Percentiles rank a stretch among this genome's conserved stretches.
phyloP scores from a whole-genome alignment of 208 protist genomes.

The Crithidia bombi region DNA sequence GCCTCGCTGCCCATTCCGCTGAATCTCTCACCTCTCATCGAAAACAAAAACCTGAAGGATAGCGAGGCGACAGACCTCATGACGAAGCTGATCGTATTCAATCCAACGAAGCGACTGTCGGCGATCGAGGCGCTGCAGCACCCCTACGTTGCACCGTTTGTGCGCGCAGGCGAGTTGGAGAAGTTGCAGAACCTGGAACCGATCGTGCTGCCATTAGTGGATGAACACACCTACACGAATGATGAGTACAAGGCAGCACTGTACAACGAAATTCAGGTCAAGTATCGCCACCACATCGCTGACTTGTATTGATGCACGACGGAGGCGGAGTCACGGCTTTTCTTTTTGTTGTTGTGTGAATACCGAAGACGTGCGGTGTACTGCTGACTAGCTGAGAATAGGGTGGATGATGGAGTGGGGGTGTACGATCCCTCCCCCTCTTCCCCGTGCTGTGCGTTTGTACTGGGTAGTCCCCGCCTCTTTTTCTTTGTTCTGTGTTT shows the following conservation, averaged over 20 bases:
- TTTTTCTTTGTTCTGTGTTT: neutral
- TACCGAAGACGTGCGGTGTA: no score
- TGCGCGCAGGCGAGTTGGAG: constrained; percentile 51
- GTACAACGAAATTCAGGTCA: constrained; percentile 59
- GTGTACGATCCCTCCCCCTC: neutral
- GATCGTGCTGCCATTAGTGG: constrained; percentile 66
- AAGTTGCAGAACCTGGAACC: constrained; percentile 41
- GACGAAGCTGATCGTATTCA: constrained; percentile 85
- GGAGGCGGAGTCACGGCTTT: no score
- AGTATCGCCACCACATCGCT: constrained; percentile 39
- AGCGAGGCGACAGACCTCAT: constrained; percentile 88
- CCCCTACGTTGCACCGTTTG: constrained; percentile 84
- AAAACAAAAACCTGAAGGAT: constrained; percentile 71
- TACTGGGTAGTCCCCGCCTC: no score
- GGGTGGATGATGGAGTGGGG: no score
- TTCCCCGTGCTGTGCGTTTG: neutral
- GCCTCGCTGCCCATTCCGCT: constrained; percentile 75
- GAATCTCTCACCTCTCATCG: constrained; percentile 20
- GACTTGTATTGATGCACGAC: constrained; percentile 34
- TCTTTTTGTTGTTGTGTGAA: no score
- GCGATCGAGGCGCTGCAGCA: constrained; percentile 88
- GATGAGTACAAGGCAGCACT: constrained; percentile 76
- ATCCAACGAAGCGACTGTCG: constrained; percentile 84
- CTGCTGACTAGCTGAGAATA: no score
- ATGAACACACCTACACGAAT: constrained; percentile 64